Evolutionary conservation across 805 yeast species (phyloP).

Genomic region (Myxozyma kluyveri): DNA sequence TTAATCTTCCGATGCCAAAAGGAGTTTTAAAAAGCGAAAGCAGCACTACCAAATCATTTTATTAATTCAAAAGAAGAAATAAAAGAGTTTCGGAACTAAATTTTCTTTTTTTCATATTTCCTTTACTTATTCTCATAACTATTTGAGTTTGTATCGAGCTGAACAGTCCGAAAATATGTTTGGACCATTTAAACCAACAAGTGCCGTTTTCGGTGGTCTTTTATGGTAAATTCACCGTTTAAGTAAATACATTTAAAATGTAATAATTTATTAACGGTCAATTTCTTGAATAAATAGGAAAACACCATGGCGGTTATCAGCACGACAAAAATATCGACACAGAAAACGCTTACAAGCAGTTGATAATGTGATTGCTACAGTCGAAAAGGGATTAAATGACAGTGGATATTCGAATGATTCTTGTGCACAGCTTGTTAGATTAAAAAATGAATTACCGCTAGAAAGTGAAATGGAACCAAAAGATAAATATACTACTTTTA

Average conservation of each 20-base stretch:
- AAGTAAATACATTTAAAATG: too few relatives aligned
- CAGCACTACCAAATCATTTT: too few relatives aligned
- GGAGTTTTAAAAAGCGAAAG: too few relatives aligned
- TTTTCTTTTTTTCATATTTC: background rate
- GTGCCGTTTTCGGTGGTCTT: constrained; percentile 64
- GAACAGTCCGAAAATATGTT: constrained; percentile 45
- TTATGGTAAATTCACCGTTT: constrained; percentile 52
- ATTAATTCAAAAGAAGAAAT: too few relatives aligned
- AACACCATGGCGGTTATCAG: constrained; percentile 73
- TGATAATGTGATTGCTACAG: constrained; percentile 69
- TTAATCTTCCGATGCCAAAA: too few relatives aligned
- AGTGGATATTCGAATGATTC: constrained; percentile 34
- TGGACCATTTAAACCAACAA: constrained; percentile 68
- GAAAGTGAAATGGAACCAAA: constrained; percentile 74
- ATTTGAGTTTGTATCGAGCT: background rate
- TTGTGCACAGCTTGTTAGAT: constrained; percentile 13
- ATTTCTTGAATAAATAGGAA: constrained; percentile 47
- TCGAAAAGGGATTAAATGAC: constrained; percentile 50
- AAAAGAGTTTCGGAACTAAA: too few relatives aligned
- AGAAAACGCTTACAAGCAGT: constrained; percentile 79
- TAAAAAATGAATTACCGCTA: constrained; percentile 57
- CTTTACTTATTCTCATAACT: background rate
- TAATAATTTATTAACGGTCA: background rate
- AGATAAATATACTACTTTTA: constrained; percentile 87
- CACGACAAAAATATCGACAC: constrained; percentile 77